A percentile compares a stretch with the other conserved stretches of the same genome.
Conservation (phyloP, 495 filamentous ascomycete species). For the Beverwykella pulmonaria region DNA sequence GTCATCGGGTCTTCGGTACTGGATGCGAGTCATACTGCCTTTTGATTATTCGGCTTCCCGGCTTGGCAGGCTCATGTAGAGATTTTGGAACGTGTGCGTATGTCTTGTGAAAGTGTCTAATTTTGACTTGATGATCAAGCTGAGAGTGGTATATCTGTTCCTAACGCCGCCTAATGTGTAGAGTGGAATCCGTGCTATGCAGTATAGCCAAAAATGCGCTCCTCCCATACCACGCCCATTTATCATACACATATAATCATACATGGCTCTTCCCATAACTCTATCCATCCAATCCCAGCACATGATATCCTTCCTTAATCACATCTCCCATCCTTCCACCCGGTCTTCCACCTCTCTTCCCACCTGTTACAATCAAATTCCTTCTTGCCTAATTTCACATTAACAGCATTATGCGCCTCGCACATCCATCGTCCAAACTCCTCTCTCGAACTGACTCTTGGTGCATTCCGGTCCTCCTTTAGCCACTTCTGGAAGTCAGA, state of each 20-base stretch:
- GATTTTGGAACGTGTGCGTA: neutral
- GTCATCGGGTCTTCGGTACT: too few species aligned
- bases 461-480: conserved; percentile 65
- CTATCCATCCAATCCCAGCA: neutral
- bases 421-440: conserved; percentile 95
- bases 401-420: conserved; percentile 96
- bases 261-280: neutral
- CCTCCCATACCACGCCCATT: neutral
- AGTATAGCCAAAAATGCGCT: neutral
- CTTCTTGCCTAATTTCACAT: conserved; percentile 87
- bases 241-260: neutral
- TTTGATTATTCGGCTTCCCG: too few species aligned
- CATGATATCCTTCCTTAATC: too few species aligned
- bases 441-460: conserved; percentile 64
- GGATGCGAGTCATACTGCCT: too few species aligned
- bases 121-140: neutral
- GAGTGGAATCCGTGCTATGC: conserved; percentile 27
- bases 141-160: conserved; percentile 3
- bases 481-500: conserved; percentile 89
- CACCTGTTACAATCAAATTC: conserved; percentile 88
- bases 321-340: conserved; percentile 81
- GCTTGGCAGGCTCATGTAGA: too few species aligned
- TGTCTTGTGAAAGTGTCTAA: neutral
- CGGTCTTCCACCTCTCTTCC: conserved; percentile 93
- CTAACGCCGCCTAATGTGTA: conserved; percentile 18